Conservation (phyloP, 169 alveolate genomes). For the Eimeria necatrix region DNA sequence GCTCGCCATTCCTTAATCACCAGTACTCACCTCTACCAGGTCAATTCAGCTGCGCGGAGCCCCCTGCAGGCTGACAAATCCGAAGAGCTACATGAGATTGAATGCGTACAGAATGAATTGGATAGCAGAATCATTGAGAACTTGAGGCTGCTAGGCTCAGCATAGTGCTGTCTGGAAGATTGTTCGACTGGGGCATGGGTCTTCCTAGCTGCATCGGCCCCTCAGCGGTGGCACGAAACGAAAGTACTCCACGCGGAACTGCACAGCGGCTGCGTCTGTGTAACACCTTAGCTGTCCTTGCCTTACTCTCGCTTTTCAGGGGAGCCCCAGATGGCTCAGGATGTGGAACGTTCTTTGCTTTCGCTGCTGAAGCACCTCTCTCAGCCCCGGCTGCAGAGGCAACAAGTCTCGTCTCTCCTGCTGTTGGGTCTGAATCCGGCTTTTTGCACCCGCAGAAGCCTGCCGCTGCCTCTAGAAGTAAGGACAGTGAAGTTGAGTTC, state of each 20-base stretch:
- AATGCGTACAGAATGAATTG: conserved; percentile 14
- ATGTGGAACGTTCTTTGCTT: background rate
- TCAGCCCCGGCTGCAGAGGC: background rate
- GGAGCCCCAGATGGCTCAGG: background rate
- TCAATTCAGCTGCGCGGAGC: background rate
- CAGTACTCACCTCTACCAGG: conserved; percentile 7
- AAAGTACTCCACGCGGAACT: background rate
- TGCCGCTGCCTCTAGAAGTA: background rate
- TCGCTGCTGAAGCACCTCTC: background rate
- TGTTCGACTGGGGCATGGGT: background rate
- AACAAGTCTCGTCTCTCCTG: background rate
- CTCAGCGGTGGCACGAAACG: conserved; percentile 22
- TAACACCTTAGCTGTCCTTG: background rate
- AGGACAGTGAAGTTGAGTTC: background rate
- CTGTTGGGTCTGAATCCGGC: background rate
- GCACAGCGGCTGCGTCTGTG: no score
- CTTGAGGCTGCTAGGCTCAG: conserved; percentile 7
- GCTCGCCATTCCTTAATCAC: background rate
- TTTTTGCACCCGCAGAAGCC: background rate
- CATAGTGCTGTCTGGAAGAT: background rate
- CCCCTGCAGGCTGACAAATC: background rate
- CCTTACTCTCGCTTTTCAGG: background rate
- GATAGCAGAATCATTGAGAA: background rate
- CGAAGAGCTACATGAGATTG: no score
- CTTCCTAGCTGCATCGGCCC: conserved; percentile 35